A percentile compares a stretch with the other conserved stretches of the same genome.
These are phyloP conservation scores for Ascochyta koolunga DNA, from an alignment of 2,329 filamentous ascomycete genomes.

Conservation along the genomic window DNA sequence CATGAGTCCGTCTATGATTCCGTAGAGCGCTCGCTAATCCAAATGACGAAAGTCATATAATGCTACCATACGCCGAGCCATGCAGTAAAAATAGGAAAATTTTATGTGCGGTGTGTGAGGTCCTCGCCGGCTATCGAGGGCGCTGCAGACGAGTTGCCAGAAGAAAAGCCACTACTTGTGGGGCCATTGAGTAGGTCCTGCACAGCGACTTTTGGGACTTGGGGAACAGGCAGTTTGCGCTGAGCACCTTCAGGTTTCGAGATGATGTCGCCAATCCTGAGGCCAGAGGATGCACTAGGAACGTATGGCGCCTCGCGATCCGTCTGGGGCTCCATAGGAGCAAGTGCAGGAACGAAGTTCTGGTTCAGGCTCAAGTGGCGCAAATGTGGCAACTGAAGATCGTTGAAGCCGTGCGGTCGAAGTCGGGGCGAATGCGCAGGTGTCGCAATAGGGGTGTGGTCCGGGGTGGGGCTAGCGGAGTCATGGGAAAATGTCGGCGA, in stretches of 20 bases:
- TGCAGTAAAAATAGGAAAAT: slow-evolving; percentile 25
- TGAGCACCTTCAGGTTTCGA: slow-evolving; percentile 84
- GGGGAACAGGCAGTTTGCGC: slow-evolving; percentile 87
- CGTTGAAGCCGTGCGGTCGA: slow-evolving; percentile 72
- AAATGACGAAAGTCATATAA: slow-evolving; percentile 25
- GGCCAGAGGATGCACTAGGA: slow-evolving; percentile 65
- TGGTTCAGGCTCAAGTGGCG: slow-evolving; percentile 73
- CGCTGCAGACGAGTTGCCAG: slow-evolving; percentile 76
- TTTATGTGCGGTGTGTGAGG: slow-evolving; percentile 45
- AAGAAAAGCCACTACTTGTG: slow-evolving; percentile 66
- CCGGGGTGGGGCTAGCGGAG: slow-evolving; percentile 91
- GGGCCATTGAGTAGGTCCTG: slow-evolving; percentile 76
- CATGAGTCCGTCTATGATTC: slow-evolving; percentile 38
- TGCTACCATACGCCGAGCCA: slow-evolving; percentile 43
- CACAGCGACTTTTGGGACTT: slow-evolving; percentile 86
- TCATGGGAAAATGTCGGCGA: slow-evolving; percentile 97
- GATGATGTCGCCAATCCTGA: slow-evolving; percentile 92
- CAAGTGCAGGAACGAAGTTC: slow-evolving; percentile 64
- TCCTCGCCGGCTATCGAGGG: slow-evolving; percentile 74
- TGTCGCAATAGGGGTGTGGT: slow-evolving; percentile 97
- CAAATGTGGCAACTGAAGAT: slow-evolving; percentile 85
- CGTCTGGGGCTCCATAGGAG: slow-evolving; percentile 72
- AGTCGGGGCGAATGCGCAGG: slow-evolving; percentile 93
- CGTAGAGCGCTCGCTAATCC: slow-evolving; percentile 44
- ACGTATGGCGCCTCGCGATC: slow-evolving; percentile 65